These are phyloP conservation scores for Collybia nuda DNA, from an alignment of 768 basidiomycete genomes.

Conservation along the genomic window DNA sequence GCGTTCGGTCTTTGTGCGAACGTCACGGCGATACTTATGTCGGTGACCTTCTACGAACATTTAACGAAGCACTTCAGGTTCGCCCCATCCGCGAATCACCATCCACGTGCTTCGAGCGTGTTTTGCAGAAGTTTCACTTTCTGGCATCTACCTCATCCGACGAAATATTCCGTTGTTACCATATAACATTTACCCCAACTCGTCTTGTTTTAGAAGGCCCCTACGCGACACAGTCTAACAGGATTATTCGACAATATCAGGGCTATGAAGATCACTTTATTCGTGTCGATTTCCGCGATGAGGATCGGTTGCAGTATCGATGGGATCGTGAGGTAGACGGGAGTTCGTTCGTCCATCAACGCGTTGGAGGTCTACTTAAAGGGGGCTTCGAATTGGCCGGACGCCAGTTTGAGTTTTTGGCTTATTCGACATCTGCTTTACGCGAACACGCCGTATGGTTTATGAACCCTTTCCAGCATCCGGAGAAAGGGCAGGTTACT, in stretches of 20 bases:
- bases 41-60: slow-evolving; percentile 55
- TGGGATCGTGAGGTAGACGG: slow-evolving; percentile 72
- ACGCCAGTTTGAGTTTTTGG: slow-evolving; percentile 74
- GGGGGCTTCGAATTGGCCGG: slow-evolving; percentile 71
- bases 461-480: slow-evolving; percentile 58
- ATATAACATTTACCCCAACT: slow-evolving; percentile 77
- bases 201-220: slow-evolving; percentile 77
- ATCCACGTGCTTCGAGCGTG: slow-evolving; percentile 41
- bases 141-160: slow-evolving; percentile 20
- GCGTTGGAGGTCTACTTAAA: slow-evolving; percentile 60
- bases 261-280: slow-evolving; percentile 68
- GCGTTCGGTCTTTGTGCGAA: slow-evolving; percentile 40
- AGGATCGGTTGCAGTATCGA: slow-evolving; percentile 71
- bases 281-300: slow-evolving; percentile 83
- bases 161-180: slow-evolving; percentile 63
- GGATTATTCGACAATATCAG: slow-evolving; percentile 69
- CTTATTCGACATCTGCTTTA: slow-evolving; percentile 77
- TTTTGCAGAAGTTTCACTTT: slow-evolving; percentile 26
- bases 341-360: slow-evolving; percentile 48
- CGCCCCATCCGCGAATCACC: slow-evolving; percentile 39
- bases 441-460: slow-evolving; percentile 86
- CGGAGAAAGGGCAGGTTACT: slow-evolving; percentile 42
- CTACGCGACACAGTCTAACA: slow-evolving; percentile 73
- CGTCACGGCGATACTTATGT: slow-evolving; percentile 26
- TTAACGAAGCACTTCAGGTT: slow-evolving; percentile 45